Conservation (phyloP, 148 eudicot species). For the Drosera capensis region DNA sequence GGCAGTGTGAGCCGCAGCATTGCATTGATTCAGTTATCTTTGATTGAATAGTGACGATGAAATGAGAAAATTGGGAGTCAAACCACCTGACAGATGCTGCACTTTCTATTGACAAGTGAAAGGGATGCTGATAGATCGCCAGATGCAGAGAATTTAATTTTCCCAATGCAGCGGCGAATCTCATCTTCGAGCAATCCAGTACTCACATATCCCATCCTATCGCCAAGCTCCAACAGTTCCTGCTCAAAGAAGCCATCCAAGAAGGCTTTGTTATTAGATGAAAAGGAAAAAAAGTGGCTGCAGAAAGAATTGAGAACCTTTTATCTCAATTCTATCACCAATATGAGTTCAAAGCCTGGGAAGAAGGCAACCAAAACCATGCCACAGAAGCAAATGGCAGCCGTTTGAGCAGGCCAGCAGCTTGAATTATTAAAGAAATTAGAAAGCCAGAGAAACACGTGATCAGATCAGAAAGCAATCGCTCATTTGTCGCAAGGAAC, state of each 20-base stretch:
- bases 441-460: too few species aligned
- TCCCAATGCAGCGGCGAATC: constrained; percentile 52
- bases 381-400: too few species aligned
- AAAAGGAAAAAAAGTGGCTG: not conserved
- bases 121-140: constrained; percentile 20
- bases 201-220: constrained; percentile 70
- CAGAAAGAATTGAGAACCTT: too few species aligned
- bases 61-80: not conserved
- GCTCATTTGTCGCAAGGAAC: too few species aligned
- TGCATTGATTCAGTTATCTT: too few species aligned
- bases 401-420: too few species aligned
- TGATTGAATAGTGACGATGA: not conserved
- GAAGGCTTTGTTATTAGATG: not conserved
- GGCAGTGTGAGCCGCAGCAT: too few species aligned
- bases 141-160: constrained; percentile 27
- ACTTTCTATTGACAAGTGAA: constrained; percentile 34
- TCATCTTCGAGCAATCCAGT: constrained; percentile 80
- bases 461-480: too few species aligned
- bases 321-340: too few species aligned
- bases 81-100: constrained; percentile 73
- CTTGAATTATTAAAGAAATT: too few species aligned
- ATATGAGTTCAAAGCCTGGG: too few species aligned
- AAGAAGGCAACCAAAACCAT: too few species aligned
- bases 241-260: constrained; percentile 14
- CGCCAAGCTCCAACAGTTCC: constrained; percentile 89